Conservation (phyloP, 495 filamentous ascomycete genomes). For the Parathielavia hyrcaniae region DNA sequence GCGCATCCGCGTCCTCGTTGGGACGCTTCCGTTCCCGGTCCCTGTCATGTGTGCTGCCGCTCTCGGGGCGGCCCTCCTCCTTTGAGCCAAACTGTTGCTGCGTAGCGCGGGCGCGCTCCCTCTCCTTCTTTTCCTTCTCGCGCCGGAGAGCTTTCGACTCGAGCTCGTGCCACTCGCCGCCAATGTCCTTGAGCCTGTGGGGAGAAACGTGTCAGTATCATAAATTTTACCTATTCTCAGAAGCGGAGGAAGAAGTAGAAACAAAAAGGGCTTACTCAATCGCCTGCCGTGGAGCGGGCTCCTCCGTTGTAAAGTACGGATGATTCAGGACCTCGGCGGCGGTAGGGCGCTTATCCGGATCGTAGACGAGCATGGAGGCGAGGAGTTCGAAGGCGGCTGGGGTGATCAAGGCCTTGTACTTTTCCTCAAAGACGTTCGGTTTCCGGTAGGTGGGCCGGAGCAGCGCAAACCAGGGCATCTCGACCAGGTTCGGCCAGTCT, state of each 20-base stretch:
- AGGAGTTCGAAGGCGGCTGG: conserved; percentile 79
- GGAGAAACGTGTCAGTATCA: conserved; percentile 18
- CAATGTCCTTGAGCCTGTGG: conserved; percentile 65
- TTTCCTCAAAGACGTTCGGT: conserved; percentile 73
- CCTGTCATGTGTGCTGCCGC: conserved; percentile 37
- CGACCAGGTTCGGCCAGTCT: conserved; percentile 80
- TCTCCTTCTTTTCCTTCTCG: conserved; percentile 74
- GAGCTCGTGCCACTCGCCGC: conserved; percentile 98
- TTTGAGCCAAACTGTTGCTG: conserved; percentile 36
- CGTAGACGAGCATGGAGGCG: conserved; percentile 73
- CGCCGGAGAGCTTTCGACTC: conserved; percentile 93
- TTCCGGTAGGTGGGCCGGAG: conserved; percentile 68
- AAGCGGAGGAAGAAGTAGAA: background rate
- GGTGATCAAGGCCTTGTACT: conserved; percentile 67
- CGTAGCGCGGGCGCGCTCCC: conserved; percentile 58
- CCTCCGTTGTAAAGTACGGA: conserved; percentile 80
- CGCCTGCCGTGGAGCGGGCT: conserved; percentile 70
- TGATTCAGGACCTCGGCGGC: conserved; percentile 83
- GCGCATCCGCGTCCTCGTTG: conserved; percentile 30
- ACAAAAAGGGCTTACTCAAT: conserved; percentile 59
- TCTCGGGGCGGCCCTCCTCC: conserved; percentile 22
- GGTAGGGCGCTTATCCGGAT: conserved; percentile 76
- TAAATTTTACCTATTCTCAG: background rate
- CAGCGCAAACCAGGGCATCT: conserved; percentile 95
- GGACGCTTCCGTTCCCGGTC: conserved; percentile 48